Evolutionary conservation across 192 early-diverging fungal species (phyloP).

Genomic region (Endogone sp.): DNA sequence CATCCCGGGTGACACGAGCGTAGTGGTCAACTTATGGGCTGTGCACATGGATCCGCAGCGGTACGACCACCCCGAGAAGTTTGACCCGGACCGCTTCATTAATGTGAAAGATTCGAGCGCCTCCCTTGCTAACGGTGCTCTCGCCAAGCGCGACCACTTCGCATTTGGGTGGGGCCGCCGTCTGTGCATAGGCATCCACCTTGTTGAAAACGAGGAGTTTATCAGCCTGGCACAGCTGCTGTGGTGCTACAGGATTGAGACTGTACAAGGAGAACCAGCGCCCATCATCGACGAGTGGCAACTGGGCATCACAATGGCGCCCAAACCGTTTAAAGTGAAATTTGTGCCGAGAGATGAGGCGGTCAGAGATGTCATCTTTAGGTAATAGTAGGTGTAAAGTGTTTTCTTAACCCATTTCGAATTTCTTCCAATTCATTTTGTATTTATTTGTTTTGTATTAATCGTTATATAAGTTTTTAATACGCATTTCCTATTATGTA

Average conservation of each 20-base stretch:
- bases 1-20: conserved; percentile 38
- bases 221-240: conserved; percentile 1
- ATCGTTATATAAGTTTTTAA: too few relatives aligned
- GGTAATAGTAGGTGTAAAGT: too few relatives aligned
- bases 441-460: too few relatives aligned
- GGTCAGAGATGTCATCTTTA: background rate
- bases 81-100: conserved; percentile 38
- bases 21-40: conserved; percentile 42
- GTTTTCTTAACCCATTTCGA: too few relatives aligned
- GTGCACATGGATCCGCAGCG: conserved; percentile 23
- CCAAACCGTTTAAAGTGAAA: background rate
- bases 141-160: conserved; percentile 6
- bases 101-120: background rate
- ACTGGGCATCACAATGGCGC: background rate
- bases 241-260: conserved; percentile 8
- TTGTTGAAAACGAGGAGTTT: conserved; percentile 15
- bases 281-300: background rate
- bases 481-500: too few relatives aligned
- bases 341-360: background rate
- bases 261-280: background rate
- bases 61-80: conserved; percentile 40
- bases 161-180: conserved; percentile 15
- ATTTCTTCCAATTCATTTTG: too few relatives aligned
- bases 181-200: conserved; percentile 16
- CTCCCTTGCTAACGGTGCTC: background rate